Evolutionary conservation across 495 filamentous ascomycete species (phyloP), one percentile per base, ranked within the genome.

Genomic region (Paragyromitra xinjiangensis): DNA sequence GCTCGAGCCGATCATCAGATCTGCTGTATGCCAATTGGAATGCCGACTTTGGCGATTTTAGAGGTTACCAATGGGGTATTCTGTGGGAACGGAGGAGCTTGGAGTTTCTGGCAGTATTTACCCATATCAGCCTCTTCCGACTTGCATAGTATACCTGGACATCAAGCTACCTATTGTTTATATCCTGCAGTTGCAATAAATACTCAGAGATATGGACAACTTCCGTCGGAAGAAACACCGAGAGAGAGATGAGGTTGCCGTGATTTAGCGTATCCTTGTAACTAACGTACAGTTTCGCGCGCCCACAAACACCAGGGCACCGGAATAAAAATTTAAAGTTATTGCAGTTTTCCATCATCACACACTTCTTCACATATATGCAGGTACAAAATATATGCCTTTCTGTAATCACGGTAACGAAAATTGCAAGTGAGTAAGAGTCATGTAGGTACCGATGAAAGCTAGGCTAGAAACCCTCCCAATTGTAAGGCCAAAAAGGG

Each of bases 61-160:
- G 26, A 51, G 42, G 24, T 50, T 37, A 29, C 69, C 69, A 77
- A 77, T 73, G 58, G 69, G 73, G 73, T 77, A 72, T 77, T 77
- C 51, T 50, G 59, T 55, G 37, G 42, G 42, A 56, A 58, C 37
- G 40, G 40, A 51, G 37, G 48, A 73, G 19, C 61, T 66, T 59
- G 14, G 53, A 40, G 61, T 59, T 51, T 73, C 22, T 59, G 58
- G 39, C 37, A 70, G 59, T 26, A 75, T 70, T 77, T 77, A 77
- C 74, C 74, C 74, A 77, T 77, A 77, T 73, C 74, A 77, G 68
- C 74, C 74, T 77, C 40, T 77, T 77, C 61, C 69, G 45, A 50
- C 40, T 40, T 77, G 67, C 73, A 76, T 72, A 65, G 44, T 40
- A 76, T 61, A 56, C 67, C 48, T 71, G 48, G 66, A 16, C 19